These are phyloP conservation scores for Dianthus caryophyllus DNA, from an alignment of 148 eudicot genomes.

Conservation along the genomic window DNA sequence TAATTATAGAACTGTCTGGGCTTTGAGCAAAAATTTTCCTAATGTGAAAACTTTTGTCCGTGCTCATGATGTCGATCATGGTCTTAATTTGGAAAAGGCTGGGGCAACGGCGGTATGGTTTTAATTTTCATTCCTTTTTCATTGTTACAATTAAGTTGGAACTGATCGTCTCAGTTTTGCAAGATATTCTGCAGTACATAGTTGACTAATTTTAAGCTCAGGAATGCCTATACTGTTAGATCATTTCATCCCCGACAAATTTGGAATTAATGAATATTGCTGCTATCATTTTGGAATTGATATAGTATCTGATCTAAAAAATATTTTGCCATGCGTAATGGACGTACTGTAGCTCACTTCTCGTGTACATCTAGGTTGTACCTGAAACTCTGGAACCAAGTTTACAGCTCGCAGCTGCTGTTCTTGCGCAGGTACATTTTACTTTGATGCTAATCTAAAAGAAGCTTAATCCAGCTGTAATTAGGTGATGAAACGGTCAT, in stretches of 20 bases:
- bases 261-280: neutral
- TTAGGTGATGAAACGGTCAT: neutral
- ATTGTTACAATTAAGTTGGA: too few species aligned
- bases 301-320: neutral
- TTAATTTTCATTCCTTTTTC: neutral
- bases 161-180: too few species aligned
- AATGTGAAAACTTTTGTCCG: conserved; percentile 97
- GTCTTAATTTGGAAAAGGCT: conserved; percentile 97
- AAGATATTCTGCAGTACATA: neutral
- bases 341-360: conserved; percentile 11
- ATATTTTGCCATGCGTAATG: conserved; percentile 1
- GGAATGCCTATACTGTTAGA: neutral
- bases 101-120: conserved; percentile 94
- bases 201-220: neutral
- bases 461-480: neutral
- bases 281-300: neutral
- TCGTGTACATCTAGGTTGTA: conserved; percentile 54
- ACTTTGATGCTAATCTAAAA: conserved; percentile 1
- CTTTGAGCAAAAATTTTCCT: conserved; percentile 87
- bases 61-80: conserved; percentile 99
- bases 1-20: conserved; percentile 99
- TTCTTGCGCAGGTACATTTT: conserved; percentile 77
- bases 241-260: neutral
- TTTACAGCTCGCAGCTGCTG: conserved; percentile 93
- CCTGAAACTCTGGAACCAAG: conserved; percentile 98